Evolutionary conservation across 2,329 filamentous ascomycete species (phyloP).

Genomic region (Ascochyta fabae): DNA sequence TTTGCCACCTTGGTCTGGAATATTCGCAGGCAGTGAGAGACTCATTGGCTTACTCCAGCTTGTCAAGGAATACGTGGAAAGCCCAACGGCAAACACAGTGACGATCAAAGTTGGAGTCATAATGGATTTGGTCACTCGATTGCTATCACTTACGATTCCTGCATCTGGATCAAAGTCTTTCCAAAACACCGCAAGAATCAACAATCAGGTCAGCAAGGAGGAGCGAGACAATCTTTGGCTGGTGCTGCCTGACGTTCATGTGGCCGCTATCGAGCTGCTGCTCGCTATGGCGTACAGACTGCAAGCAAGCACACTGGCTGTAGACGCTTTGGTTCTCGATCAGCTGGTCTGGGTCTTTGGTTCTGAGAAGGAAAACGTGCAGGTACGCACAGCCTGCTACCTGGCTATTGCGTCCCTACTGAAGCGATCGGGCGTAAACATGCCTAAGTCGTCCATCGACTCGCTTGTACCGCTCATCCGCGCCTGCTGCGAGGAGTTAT

Average conservation of each 20-base stretch:
- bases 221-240: constrained; percentile 82
- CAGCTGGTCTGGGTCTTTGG: constrained; percentile 75
- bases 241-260: constrained; percentile 75
- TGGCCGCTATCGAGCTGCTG: constrained; percentile 70
- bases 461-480: constrained; percentile 68
- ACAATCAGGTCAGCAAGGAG: constrained; percentile 75
- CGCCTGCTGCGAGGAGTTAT: constrained; percentile 76
- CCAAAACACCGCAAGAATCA: constrained; percentile 61
- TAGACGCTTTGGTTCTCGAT: constrained; percentile 71
- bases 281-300: constrained; percentile 65
- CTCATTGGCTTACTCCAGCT: constrained; percentile 70
- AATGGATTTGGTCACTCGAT: constrained; percentile 71
- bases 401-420: constrained; percentile 64
- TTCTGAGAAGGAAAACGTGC: constrained; percentile 56
- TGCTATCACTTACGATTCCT: constrained; percentile 69
- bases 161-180: constrained; percentile 51
- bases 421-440: constrained; percentile 66
- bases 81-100: constrained; percentile 69
- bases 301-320: constrained; percentile 62
- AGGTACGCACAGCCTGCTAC: constrained; percentile 69
- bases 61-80: constrained; percentile 68
- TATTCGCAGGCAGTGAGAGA: constrained; percentile 75
- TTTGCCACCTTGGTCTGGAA: constrained; percentile 74
- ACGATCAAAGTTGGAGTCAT: constrained; percentile 71
- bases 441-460: constrained; percentile 70